Evolutionary conservation across 108 stramenopile genomes (phyloP), one percentile per base, ranked within the genome.

Genomic region (Cyclotella cryptica): DNA sequence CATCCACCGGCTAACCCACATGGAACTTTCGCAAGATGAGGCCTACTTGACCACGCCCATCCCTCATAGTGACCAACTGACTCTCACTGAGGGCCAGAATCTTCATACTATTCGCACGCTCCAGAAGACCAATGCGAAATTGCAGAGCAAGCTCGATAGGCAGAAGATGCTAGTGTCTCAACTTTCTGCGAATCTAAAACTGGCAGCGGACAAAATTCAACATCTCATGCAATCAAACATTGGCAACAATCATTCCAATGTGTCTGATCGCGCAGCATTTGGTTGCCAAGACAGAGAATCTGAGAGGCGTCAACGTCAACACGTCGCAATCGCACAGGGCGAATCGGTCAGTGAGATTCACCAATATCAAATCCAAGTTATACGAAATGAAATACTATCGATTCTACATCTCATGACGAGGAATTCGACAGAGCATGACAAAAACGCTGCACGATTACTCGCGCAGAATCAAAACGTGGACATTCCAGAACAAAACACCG

Each of bases 151-250:
- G 40, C 44, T 74, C 9, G 69, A 63, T 3, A 45, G 51, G 5
- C 68, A 74, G 19, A 81, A 75, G 45, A 64, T 63, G 49, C 66
- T 79, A 18, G 71, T 79, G 40, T 52, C 65, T 0, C 71, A 79
- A 42, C 53, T 79, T 35, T 71, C 63, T 18, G 52, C 71, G 28
- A 72, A 79, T 52, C 47, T 79, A 53, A 79, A 72, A 22, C 43
- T 40, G 41, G 71, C 79, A 26, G 69, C 79, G 71, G 71, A 79
- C n/a, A 79, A 72, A 51, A 79, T 79, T 30, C 52, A 39, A 26
- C 71, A 66, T 17, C 39, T 77, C 39, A 63, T 29, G 22, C 57
- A 69, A 21, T 66, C 41, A 40, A 51, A 39, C 13, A 69, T 30
- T 10, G 45, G n/a, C 2, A 42, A 35, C 54, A 59, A 59, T 46